phyloP scores from a whole-genome alignment of 1,139 yeast genomes.

The Starmera stellimalicola region DNA sequence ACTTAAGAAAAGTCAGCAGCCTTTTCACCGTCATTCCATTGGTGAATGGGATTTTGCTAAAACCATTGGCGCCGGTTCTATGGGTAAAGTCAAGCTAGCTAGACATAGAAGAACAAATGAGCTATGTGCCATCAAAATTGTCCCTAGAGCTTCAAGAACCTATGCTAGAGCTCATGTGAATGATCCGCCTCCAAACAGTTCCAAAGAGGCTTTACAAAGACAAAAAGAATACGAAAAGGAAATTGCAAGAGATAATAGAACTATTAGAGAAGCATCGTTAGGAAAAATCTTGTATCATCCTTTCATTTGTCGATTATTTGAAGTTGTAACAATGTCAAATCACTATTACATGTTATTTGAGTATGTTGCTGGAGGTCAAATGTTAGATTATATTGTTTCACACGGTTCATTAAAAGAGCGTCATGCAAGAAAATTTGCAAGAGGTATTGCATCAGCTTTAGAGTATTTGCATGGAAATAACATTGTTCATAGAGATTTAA shows the following conservation, averaged over 20 bases:
- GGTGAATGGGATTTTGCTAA: conserved; percentile 97
- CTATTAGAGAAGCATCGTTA: conserved; percentile 89
- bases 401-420: conserved; percentile 93
- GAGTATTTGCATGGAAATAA: conserved; percentile 91
- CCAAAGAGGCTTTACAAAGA: conserved; percentile 49
- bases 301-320: conserved; percentile 83
- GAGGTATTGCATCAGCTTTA: conserved; percentile 93
- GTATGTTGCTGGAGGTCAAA: conserved; percentile 95
- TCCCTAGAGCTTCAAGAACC: conserved; percentile 69
- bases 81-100: conserved; percentile 97
- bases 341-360: conserved; percentile 97
- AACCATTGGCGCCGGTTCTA: conserved; percentile 96
- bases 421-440: conserved; percentile 89
- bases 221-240: conserved; percentile 78
- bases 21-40: conserved; percentile 72
- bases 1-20: conserved; percentile 14
- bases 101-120: conserved; percentile 75
- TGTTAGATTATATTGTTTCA: conserved; percentile 93
- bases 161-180: conserved; percentile 71
- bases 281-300: conserved; percentile 89
- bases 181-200: conserved; percentile 52
- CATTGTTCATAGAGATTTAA: conserved; percentile 92
- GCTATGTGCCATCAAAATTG: conserved; percentile 79
- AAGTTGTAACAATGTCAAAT: conserved; percentile 92
- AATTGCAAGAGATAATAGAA: conserved; percentile 83